Evolutionary conservation across 2,329 filamentous ascomycete species (phyloP), one percentile per base, ranked within the genome.

Genomic region (Lasiodiplodia citricola): DNA sequence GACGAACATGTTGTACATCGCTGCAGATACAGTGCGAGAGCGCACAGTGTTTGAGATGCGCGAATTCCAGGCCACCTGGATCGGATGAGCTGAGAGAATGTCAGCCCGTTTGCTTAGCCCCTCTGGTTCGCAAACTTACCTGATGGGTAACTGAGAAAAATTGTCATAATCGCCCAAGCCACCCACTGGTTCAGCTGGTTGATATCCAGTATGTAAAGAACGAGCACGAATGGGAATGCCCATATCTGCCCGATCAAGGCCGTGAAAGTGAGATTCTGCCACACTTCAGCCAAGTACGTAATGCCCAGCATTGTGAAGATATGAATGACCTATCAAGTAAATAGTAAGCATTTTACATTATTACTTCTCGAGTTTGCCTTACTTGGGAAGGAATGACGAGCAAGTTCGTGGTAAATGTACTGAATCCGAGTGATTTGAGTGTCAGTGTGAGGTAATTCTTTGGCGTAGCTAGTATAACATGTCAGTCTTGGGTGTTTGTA

Each of bases 31-130:
- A 35, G 71, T 71, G 5, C 71, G 70, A 8, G 70, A 69, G n/a
- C 70, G 69, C 23, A 72, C 71, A 3, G 67, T 70, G 65, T 71
- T 71, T 1, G 65, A 51, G 55, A 72, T 72, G 16, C 70, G 69
- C 11, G 71, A 83, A 71, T 81, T 82, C 82, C 83, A 85, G 25
- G 75, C 81, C 3, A 84, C 83, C 70, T 85, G 82, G 47, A 86
- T 83, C 0, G 84, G 80, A 68, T 86, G 58, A 2, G 58, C 58
- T 63, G 18, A 13, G n/a, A 14, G n/a, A 83, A 2, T 81, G 57
- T 60, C 13, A 60, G 37, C 47, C 78, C 82, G 70, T 10, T 38
- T 28, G 62, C 50, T 0, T 66, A 7, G 31, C 28, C 8, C 28
- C 10, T 14, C 11, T 6, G 13, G 35, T 2, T 31, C 4, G 41